Evolutionary conservation across 2,329 filamentous ascomycete genomes (phyloP), one percentile per base, ranked within the genome.

Genomic region (Sporothrix brunneoviolacea): DNA sequence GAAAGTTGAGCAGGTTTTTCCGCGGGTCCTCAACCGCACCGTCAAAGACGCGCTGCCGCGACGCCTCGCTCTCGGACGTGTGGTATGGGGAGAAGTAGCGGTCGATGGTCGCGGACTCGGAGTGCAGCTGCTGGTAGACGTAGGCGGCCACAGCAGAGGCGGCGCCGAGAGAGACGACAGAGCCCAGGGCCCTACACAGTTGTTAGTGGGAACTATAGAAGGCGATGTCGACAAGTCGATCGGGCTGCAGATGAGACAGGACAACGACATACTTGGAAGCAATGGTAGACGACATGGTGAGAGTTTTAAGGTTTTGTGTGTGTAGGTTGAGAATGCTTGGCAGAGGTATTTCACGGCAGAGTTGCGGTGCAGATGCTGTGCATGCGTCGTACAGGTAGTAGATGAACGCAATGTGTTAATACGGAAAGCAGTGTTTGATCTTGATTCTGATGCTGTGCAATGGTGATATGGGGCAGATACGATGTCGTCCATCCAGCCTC

Each of bases 51-150:
- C 49, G 64, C 46, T 53, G 57, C 22, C 66, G 60, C 13, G 59
- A 61, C 5, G 62, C 63, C 48, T 70, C 66, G 51, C 68, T 69
- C 53, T 66, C 54, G 6, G 65, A 55, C 8, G 62, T 68, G 57
- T 68, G 62, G 61, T 70, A 70, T 32, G 64, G 50, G 13, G 56
- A 35, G 53, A 70, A 70, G 54, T 62, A 67, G 36, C 62, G 62
- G 54, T 70, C 68, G 59, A 70, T 64, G 5, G 60, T 64, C 27
- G 56, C 55, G 5, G 67, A 68, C 48, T 65, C 62, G 27, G 50
- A 58, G 36, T 54, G 48, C 38, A 70, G 62, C 42, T 69, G 67
- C 13, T 52, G 57, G 46, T 57, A 56, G 46, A 70, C 61, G 53
- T 66, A 69, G 52, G 57, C 51, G n/a, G 51, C 65, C 22, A 69